Evolutionary conservation across 2,329 filamentous ascomycete genomes (phyloP).

Genomic region (Huntiella decipiens): DNA sequence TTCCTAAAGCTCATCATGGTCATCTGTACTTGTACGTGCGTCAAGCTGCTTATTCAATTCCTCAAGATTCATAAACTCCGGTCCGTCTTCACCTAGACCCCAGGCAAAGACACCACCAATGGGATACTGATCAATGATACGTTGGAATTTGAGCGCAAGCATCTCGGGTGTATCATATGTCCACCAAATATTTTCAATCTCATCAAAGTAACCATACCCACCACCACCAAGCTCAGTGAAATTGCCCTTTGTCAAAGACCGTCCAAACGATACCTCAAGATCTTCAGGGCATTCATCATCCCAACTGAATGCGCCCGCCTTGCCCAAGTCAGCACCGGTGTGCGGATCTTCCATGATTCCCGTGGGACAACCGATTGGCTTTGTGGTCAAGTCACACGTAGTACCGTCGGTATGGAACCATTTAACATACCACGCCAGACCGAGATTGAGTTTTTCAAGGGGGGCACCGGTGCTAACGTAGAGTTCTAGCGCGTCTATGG

Average conservation of each 20-base stretch:
- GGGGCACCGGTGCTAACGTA: constrained; percentile 39
- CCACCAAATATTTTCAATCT: constrained; percentile 44
- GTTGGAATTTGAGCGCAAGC: constrained; percentile 41
- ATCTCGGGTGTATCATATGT: constrained; percentile 48
- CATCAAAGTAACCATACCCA: constrained; percentile 52
- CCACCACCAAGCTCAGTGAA: constrained; percentile 36
- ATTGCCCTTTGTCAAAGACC: constrained; percentile 30
- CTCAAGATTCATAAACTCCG: constrained; percentile 22
- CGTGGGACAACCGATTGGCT: constrained; percentile 35
- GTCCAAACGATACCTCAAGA: constrained; percentile 35
- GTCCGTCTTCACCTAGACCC: constrained; percentile 51
- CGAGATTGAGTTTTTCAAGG: constrained; percentile 36
- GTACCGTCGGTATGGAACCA: constrained; percentile 36
- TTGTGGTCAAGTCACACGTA: constrained; percentile 16
- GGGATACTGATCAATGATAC: constrained; percentile 34
- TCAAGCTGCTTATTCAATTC: constrained; percentile 14
- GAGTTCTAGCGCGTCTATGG: constrained; percentile 33
- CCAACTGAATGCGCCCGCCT: constrained; percentile 41
- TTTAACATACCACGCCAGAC: constrained; percentile 49
- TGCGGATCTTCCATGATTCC: constrained; percentile 36
- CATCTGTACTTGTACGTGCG: not conserved
- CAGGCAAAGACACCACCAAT: constrained; percentile 59
- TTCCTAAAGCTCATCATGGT: constrained; percentile 3
- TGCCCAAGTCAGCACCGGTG: constrained; percentile 38
- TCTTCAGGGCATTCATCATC: constrained; percentile 33